These are phyloP conservation scores for Saccharomycopsis selenospora DNA, from an alignment of 805 yeast species.

Conservation along the genomic window DNA sequence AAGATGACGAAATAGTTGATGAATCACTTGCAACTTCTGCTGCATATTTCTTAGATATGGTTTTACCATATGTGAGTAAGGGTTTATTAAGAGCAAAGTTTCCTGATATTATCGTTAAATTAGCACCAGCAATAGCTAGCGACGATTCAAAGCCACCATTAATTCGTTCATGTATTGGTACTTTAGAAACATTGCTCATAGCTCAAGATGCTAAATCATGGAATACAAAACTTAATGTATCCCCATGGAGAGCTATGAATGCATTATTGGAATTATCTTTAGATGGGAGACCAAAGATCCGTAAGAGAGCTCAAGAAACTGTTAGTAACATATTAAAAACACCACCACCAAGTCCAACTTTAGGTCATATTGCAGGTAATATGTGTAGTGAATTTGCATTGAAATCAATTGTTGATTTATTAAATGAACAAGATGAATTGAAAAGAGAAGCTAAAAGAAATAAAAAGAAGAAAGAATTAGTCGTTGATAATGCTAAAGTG, in stretches of 20 bases:
- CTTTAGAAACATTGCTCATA: slow-evolving; percentile 67
- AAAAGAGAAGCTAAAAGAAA: slow-evolving; percentile 31
- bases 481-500: slow-evolving; percentile 34
- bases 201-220: slow-evolving; percentile 81
- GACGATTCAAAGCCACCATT: slow-evolving; percentile 71
- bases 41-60: slow-evolving; percentile 73
- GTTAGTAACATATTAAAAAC: slow-evolving; percentile 53
- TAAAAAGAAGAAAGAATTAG: slow-evolving; percentile 27
- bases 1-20: slow-evolving; percentile 48
- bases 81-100: slow-evolving; percentile 66
- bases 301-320: slow-evolving; percentile 92
- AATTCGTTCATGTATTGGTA: slow-evolving; percentile 76
- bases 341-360: slow-evolving; percentile 68
- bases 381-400: slow-evolving; percentile 64
- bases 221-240: slow-evolving; percentile 46
- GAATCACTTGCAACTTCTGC: slow-evolving; percentile 62
- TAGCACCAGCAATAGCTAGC: slow-evolving; percentile 74
- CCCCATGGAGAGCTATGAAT: slow-evolving; percentile 72
- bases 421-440: slow-evolving; percentile 30
- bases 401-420: slow-evolving; percentile 41
- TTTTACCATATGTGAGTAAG: slow-evolving; percentile 67
- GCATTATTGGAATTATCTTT: slow-evolving; percentile 72
- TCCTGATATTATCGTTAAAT: slow-evolving; percentile 64
- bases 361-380: slow-evolving; percentile 71
- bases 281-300: slow-evolving; percentile 90